Base-by-base conservation (phyloP, 73 alveolate genomes). In the Symbiodinium natans region DNA sequence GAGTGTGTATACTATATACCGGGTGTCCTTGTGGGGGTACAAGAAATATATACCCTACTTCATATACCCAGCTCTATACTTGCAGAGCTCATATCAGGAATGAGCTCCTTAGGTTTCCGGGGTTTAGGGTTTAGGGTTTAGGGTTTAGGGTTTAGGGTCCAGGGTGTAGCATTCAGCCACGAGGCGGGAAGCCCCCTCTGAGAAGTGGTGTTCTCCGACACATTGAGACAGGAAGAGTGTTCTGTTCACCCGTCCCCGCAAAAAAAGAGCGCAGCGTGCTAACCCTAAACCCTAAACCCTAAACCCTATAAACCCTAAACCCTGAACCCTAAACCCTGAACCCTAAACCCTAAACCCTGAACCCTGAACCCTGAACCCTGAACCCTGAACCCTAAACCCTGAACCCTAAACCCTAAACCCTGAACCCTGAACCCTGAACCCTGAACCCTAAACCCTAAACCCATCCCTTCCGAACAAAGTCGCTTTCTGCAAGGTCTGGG, bases 61-160 rank as follows among this genome's bases (percentile, higher is more conserved):
- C 11, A 43, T n/a, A n/a, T n/a, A n/a, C n/a, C n/a, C n/a, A n/a
- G n/a, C n/a, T n/a, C n/a, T n/a, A n/a, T n/a, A n/a, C n/a, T n/a
- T n/a, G n/a, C n/a, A n/a, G n/a, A n/a, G n/a, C n/a, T n/a, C n/a
- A n/a, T n/a, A n/a, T n/a, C n/a, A n/a, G n/a, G n/a, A n/a, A n/a
- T n/a, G n/a, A n/a, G n/a, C n/a, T n/a, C n/a, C n/a, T n/a, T n/a
- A n/a, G n/a, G n/a, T n/a, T n/a, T 43, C 56, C 56, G 56, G 33
- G 74, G 74, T 56, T 56, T 56, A 56, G 74, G 74, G 74, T 56
- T 56, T 56, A 56, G 74, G 74, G 74, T 56, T 56, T 56, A 56
- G 74, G 74, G 74, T n/a, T 56, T 56, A 13, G 31, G 74, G 74
- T 56, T 56, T 9, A 6, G 59, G 59, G 59, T 46, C 13, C 6